A percentile compares a stretch with the other conserved stretches of the same genome.
Evolutionary conservation across 176 grass and related monocot genomes (phyloP).

Genomic region (Ampelocalamus luodianensis): DNA sequence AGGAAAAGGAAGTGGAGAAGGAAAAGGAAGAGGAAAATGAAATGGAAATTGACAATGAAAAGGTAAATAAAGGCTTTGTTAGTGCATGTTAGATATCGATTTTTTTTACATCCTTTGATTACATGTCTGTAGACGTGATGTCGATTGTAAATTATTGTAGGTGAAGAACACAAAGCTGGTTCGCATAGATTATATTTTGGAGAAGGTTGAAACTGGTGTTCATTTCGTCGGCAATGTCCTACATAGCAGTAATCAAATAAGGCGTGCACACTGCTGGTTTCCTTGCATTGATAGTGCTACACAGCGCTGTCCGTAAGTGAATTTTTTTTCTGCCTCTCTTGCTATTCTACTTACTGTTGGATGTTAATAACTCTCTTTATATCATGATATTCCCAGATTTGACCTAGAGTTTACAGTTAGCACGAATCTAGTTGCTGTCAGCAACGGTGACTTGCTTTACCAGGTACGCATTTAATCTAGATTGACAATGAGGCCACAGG

Average conservation of each 20-base stretch:
- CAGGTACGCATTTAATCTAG: slow-evolving; percentile 63
- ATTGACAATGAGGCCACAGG: slow-evolving; percentile 3
- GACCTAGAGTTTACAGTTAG: slow-evolving; percentile 94
- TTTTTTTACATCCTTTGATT: slow-evolving; percentile 32
- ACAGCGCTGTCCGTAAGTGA: slow-evolving; percentile 80
- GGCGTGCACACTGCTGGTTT: slow-evolving; percentile 85
- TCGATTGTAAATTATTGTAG: slow-evolving; percentile 49
- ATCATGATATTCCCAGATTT: slow-evolving; percentile 68
- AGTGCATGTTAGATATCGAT: slow-evolving; percentile 6
- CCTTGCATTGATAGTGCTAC: slow-evolving; percentile 80
- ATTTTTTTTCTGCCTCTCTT: slow-evolving; percentile 32
- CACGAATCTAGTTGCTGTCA: slow-evolving; percentile 80
- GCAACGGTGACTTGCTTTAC: slow-evolving; percentile 90
- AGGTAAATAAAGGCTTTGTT: slow-evolving; percentile 42
- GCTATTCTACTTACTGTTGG: slow-evolving; percentile 41
- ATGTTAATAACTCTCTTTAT: slow-evolving; percentile 23
- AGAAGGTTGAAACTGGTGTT: slow-evolving; percentile 86
- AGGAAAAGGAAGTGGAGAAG: background rate
- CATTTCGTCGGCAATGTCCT: slow-evolving; percentile 76
- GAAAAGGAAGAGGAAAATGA: slow-evolving; percentile 37
- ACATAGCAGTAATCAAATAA: slow-evolving; percentile 79
- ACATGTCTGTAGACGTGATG: background rate
- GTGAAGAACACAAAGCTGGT: slow-evolving; percentile 80
- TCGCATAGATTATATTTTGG: slow-evolving; percentile 87
- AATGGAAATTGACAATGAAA: slow-evolving; percentile 41